Base-by-base conservation (phyloP, 148 eudicot species). In the Silene latifolia region DNA sequence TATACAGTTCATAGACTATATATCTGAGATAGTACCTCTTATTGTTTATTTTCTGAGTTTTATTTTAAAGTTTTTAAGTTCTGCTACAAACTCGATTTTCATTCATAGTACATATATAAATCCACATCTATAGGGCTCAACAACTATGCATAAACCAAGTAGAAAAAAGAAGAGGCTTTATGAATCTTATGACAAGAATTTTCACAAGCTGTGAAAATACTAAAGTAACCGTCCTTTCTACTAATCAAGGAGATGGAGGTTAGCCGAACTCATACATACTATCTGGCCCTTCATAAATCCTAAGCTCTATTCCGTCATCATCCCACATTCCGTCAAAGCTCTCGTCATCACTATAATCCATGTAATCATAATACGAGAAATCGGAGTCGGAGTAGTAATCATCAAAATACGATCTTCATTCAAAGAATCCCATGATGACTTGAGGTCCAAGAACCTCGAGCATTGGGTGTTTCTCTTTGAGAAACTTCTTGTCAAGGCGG, bases 371-470 rank as follows among this genome's bases (percentile, higher is more conserved):
- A 32, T 88, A 92, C 0, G 92, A 80, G 80, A 68, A 87, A 60
- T 90, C 92, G 3, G 90, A 85, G 67, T 90, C 92, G 1, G 89
- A 83, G 71, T 81, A 82, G n/a, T 72, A 80, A 11, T 86, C 87
- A 73, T 79, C 84, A 54, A 64, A 73, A 44, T 51, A 61, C 0
- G 78, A 57, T 15, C 81, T 59, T 25, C 71, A 64, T 82, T 87
- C 89, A 5, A 81, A 81, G 8, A 61, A 70, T 15, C 89, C 96
- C 84, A 86, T 66, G 9, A n/a, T n/a, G n/a, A n/a, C n/a, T n/a
- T n/a, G n/a, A n/a, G n/a, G n/a, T n/a, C n/a, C n/a, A n/a, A n/a
- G n/a, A n/a, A 87, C 80, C 75, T 44, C 85, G 56, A 88, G 32
- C 25, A 77, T 80, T 0, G 89, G 90, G 83, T 86, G 78, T 67